Evolutionary conservation across 352 stramenopile genomes (phyloP), one percentile per base, ranked within the genome.

Genomic region (Globisporangium acanthophoron): DNA sequence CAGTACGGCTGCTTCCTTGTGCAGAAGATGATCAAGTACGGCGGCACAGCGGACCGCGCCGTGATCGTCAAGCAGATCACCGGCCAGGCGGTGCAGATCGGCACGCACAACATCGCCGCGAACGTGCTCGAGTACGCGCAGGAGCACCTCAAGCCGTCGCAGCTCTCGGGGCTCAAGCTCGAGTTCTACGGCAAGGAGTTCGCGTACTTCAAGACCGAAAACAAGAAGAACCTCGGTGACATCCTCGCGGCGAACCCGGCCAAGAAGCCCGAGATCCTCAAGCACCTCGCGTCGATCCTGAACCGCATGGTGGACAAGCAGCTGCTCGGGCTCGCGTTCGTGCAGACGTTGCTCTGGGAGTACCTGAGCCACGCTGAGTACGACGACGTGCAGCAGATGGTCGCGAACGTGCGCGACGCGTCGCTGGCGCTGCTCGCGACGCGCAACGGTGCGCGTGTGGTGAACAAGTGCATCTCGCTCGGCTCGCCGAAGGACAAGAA

Each of bases 1-100:
- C 95, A 98, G 67, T 98, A 99, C 73, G 90, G 85, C n/a, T 92
- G 93, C 80, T 98, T 98, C 73, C 73, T 97, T n/a, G 93, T 98
- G 58, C 83, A 98, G 54, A 98, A 98, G 69, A 92, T 98, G 69
- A 96, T 98, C 73, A 93, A 97, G 65, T 98, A 98, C 74, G 92
- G 90, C 62, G 76, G 70, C 52, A 80, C 80, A 31, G 72, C 92
- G 46, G 79, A 96, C 60, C 87, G 90, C 40, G 78, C 74, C 24
- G 63, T 69, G 15, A 83, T 94, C 54, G 74, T 92, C 56, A 96
- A 98, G 87, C 87, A 92, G 66, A 78, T 98, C 49, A 97, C 93
- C 35, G 95, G 94, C 48, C 76, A 98, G 57, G 92, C 97, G 31
- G 85, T 94, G 40, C 87, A 96, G 60, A 67, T 98, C 20, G 93